phyloP scores from a whole-genome alignment of 768 basidiomycete species.

The Cantharellus anzutake region DNA sequence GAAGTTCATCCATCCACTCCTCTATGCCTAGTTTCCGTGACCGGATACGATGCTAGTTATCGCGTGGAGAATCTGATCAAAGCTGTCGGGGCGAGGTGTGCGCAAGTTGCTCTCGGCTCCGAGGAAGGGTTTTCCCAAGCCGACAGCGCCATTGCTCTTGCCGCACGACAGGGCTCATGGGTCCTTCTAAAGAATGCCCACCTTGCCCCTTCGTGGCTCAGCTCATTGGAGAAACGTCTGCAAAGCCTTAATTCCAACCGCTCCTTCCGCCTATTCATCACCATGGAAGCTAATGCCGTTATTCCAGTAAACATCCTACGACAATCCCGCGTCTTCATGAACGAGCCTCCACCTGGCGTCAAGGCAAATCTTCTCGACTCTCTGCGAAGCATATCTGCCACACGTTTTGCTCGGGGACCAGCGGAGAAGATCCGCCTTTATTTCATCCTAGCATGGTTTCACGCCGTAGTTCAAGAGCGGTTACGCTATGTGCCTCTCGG shows the following conservation, averaged over 20 bases:
- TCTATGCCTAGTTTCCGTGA: slow-evolving; percentile 77
- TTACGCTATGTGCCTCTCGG: slow-evolving; percentile 89
- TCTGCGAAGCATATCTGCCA: slow-evolving; percentile 47
- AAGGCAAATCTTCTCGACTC: slow-evolving; percentile 93
- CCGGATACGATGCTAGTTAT: slow-evolving; percentile 97
- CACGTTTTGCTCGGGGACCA: slow-evolving; percentile 67
- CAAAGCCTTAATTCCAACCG: slow-evolving; percentile 80
- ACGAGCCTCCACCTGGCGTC: slow-evolving; percentile 93
- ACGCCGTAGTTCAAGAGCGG: slow-evolving; percentile 92
- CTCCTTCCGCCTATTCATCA: slow-evolving; percentile 91
- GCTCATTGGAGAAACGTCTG: slow-evolving; percentile 76
- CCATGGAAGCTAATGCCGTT: slow-evolving; percentile 89
- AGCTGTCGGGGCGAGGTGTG: slow-evolving; percentile 53
- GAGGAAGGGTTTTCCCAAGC: slow-evolving; percentile 93
- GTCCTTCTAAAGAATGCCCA: slow-evolving; percentile 96
- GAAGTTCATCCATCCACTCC: slow-evolving; percentile 72
- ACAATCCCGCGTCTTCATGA: slow-evolving; percentile 93
- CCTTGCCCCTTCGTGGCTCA: slow-evolving; percentile 87
- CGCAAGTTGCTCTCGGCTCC: slow-evolving; percentile 95
- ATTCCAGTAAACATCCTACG: slow-evolving; percentile 95
- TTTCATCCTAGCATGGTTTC: slow-evolving; percentile 98
- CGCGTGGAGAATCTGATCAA: slow-evolving; percentile 77
- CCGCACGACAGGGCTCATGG: slow-evolving; percentile 87
- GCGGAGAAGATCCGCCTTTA: slow-evolving; percentile 84
- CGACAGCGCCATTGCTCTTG: slow-evolving; percentile 86